Conservation (phyloP, 306 rosid species). For the Trichosanthes cucumerina region DNA sequence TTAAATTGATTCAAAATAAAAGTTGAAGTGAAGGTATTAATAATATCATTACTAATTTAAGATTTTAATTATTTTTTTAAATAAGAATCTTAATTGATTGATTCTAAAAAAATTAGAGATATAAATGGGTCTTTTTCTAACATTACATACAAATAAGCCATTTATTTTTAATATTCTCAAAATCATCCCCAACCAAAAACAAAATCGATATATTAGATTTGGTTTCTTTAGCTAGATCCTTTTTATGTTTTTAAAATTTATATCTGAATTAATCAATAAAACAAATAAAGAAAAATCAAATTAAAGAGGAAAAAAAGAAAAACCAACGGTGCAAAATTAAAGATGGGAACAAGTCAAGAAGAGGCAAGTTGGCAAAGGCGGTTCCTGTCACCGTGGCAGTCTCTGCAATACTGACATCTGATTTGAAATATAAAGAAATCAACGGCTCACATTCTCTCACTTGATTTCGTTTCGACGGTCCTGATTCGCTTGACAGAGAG, state of each 20-base stretch:
- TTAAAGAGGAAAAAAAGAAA: background rate
- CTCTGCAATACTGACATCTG: background rate
- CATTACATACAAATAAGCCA: too few relatives aligned
- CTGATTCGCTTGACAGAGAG: background rate
- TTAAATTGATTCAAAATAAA: too few relatives aligned
- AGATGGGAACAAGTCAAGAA: background rate
- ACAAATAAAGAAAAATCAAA: background rate
- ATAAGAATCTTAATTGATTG: too few relatives aligned
- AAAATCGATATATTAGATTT: background rate
- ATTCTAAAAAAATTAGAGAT: too few relatives aligned
- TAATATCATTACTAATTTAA: too few relatives aligned
- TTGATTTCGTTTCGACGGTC: background rate
- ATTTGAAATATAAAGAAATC: background rate
- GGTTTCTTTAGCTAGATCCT: background rate
- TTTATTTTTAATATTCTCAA: background rate
- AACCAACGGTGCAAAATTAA: conserved; percentile 10
- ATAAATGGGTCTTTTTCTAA: too few relatives aligned
- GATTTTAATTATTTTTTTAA: too few relatives aligned
- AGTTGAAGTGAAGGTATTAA: too few relatives aligned
- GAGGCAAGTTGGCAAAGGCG: background rate
- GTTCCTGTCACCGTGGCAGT: conserved; percentile 3
- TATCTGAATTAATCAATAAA: background rate
- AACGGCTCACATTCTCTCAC: background rate
- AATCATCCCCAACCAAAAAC: background rate
- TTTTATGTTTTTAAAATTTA: background rate